A percentile compares a stretch with the other conserved stretches of the same genome.
phyloP scores from a whole-genome alignment of 345 rosid species.

The Rhizophora apiculata region DNA sequence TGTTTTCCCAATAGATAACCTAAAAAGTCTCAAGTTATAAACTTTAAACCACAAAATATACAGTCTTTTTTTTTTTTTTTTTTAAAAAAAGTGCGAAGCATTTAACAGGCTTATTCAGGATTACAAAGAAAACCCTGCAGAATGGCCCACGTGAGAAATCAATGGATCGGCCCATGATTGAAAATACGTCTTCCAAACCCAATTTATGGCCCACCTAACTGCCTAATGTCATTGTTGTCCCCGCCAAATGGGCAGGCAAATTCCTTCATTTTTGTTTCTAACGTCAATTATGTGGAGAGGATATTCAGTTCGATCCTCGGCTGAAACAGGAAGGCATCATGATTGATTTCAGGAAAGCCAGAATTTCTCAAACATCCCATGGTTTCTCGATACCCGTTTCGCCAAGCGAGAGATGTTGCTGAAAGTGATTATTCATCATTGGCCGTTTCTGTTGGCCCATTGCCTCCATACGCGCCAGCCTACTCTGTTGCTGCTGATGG shows the following conservation, averaged over 20 bases:
- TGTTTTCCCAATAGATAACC: no score
- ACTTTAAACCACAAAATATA: no score
- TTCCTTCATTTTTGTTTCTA: no score
- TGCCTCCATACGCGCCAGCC: conserved; percentile 38
- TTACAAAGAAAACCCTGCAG: background rate
- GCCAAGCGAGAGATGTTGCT: conserved; percentile 30
- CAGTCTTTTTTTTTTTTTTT: no score
- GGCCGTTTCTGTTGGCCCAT: conserved; percentile 38
- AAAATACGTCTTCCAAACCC: background rate
- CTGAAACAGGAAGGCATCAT: no score
- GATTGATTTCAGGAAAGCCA: background rate
- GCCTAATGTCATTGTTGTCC: no score
- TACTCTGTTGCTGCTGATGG: conserved; percentile 12
- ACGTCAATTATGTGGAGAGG: no score
- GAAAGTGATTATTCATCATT: conserved; percentile 38
- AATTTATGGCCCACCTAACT: background rate
- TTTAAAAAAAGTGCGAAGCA: background rate
- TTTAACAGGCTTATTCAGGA: background rate
- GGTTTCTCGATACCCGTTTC: conserved; percentile 31
- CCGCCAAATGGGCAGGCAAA: no score
- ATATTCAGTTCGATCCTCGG: no score
- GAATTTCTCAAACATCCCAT: conserved; percentile 50
- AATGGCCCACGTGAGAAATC: background rate
- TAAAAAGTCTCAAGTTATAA: no score
- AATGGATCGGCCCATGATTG: background rate